Conservation (phyloP, 805 yeast genomes). For the Candida mattraensis region DNA sequence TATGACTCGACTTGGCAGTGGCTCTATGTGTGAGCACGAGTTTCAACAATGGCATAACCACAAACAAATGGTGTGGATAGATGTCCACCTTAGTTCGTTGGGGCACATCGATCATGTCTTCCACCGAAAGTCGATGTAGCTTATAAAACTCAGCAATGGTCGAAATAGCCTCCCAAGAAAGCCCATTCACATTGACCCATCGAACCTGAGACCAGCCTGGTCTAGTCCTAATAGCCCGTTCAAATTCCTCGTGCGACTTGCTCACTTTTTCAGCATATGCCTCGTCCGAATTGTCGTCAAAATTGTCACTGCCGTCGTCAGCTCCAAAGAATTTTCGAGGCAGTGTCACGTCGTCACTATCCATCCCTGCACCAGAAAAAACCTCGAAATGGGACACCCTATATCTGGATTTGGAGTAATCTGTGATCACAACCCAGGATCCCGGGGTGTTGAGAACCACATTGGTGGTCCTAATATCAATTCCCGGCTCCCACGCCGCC, state of each 20-base stretch:
- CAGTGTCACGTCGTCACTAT: constrained; percentile 16
- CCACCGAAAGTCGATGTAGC: constrained; percentile 56
- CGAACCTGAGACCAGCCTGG: constrained; percentile 53
- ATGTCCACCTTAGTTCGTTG: constrained; percentile 58
- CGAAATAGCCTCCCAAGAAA: constrained; percentile 61
- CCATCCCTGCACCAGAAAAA: constrained; percentile 26
- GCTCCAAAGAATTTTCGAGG: constrained; percentile 9
- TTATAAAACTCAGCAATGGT: constrained; percentile 43
- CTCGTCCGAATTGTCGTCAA: constrained; percentile 11
- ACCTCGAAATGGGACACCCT: constrained; percentile 45
- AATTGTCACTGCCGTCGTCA: constrained; percentile 13
- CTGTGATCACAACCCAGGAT: constrained; percentile 53
- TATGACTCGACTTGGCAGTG: constrained; percentile 1
- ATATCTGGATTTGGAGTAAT: constrained; percentile 45
- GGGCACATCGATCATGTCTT: constrained; percentile 63
- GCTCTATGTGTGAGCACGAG: constrained; percentile 34
- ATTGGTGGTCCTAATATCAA: constrained; percentile 49
- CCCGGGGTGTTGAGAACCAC: constrained; percentile 53
- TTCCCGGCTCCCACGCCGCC: constrained; percentile 62
- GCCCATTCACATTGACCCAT: constrained; percentile 59
- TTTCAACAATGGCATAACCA: constrained; percentile 53
- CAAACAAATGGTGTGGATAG: constrained; percentile 52
- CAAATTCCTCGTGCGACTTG: constrained; percentile 31
- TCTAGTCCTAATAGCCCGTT: constrained; percentile 30
- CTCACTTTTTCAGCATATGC: constrained; percentile 9